These are phyloP conservation scores for Starmerella tilneyi DNA, from an alignment of 805 yeast species.

Conservation along the genomic window DNA sequence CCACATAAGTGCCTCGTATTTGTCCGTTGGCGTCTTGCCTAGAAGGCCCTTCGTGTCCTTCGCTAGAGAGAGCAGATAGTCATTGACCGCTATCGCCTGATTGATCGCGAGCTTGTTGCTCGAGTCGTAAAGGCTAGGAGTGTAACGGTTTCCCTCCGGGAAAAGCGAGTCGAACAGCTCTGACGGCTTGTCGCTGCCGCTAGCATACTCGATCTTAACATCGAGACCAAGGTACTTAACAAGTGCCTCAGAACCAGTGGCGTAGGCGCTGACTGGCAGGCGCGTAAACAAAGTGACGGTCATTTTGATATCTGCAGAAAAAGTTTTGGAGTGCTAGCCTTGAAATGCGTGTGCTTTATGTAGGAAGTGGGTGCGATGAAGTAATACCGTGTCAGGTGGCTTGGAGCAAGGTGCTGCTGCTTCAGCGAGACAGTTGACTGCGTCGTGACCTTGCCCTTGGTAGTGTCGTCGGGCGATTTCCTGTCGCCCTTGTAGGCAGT, in stretches of 20 bases:
- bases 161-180: conserved; percentile 17
- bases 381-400: not conserved
- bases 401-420: no score
- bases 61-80: conserved; percentile 22
- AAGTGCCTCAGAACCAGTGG: conserved; percentile 21
- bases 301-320: conserved; percentile 8
- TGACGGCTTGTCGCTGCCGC: conserved; percentile 14
- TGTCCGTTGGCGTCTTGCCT: conserved; percentile 17
- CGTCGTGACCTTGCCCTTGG: no score
- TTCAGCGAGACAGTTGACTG: no score
- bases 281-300: conserved; percentile 23
- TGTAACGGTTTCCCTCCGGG: conserved; percentile 18
- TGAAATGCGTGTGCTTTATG: not conserved
- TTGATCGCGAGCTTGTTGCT: conserved; percentile 14
- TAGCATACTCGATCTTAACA: conserved; percentile 16
- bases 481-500: not conserved
- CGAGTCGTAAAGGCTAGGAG: conserved; percentile 22
- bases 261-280: conserved; percentile 17
- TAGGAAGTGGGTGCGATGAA: not conserved
- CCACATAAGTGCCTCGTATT: conserved; percentile 53
- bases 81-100: conserved; percentile 24
- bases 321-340: not conserved
- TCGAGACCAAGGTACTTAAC: conserved; percentile 20
- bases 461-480: not conserved
- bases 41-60: conserved; percentile 22